Conservation (phyloP, 2,329 filamentous ascomycete genomes). For the Neonectria coccinea region DNA sequence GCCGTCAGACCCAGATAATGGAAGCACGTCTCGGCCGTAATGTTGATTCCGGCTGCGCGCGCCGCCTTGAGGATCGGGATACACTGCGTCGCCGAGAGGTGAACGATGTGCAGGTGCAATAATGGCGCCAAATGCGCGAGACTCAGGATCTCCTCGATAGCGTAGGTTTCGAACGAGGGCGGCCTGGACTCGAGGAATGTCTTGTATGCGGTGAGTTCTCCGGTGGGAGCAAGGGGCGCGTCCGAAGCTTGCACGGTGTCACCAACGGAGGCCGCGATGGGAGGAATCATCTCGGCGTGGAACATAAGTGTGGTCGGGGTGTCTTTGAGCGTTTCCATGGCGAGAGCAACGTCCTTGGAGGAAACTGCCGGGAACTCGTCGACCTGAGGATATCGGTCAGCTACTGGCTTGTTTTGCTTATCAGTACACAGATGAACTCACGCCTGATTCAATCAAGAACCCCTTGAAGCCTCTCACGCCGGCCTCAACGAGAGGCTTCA, state of each 20-base stretch:
- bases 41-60: constrained; percentile 78
- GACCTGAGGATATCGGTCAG: constrained; percentile 66
- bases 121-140: constrained; percentile 83
- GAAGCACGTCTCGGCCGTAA: constrained; percentile 96
- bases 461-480: constrained; percentile 97
- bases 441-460: constrained; percentile 95
- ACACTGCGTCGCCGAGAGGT: constrained; percentile 88
- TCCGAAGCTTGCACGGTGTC: constrained; percentile 78
- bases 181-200: constrained; percentile 95
- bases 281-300: constrained; percentile 98
- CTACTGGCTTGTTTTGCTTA: not conserved
- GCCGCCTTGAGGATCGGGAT: constrained; percentile 85
- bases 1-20: constrained; percentile 90
- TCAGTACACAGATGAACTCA: constrained; percentile 59
- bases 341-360: constrained; percentile 79
- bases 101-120: constrained; percentile 91
- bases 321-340: constrained; percentile 83
- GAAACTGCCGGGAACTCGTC: constrained; percentile 97
- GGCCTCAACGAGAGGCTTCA: constrained; percentile 83
- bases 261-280: constrained; percentile 81
- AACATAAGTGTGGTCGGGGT: constrained; percentile 96
- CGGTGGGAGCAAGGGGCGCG: constrained; percentile 76
- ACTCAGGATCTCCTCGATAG: constrained; percentile 86
- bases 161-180: constrained; percentile 89
- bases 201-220: constrained; percentile 80